Evolutionary conservation across 257 asterid species (phyloP).

Genomic region (Nicotiana undulata): DNA sequence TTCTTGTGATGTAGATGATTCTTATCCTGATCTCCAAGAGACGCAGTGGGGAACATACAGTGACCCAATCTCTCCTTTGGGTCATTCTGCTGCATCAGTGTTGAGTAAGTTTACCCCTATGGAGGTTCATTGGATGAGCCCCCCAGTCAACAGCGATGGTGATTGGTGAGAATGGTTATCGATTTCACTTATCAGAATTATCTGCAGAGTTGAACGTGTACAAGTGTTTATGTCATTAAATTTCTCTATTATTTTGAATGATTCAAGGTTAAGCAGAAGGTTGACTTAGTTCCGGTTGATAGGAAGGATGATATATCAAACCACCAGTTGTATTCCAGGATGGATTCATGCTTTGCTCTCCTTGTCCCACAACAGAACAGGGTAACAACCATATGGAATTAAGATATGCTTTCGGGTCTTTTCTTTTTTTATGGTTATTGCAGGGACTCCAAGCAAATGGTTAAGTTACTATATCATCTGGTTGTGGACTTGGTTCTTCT

Average conservation of each 20-base stretch:
- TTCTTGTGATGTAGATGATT: slow-evolving; percentile 23
- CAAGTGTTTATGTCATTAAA: slow-evolving; percentile 4
- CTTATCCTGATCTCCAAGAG: slow-evolving; percentile 31
- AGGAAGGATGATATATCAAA: slow-evolving; percentile 19
- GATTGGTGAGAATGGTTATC: slow-evolving; percentile 30
- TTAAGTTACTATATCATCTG: neutral
- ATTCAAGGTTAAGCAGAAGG: slow-evolving; percentile 29
- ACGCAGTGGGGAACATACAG: slow-evolving; percentile 43
- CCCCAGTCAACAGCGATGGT: slow-evolving; percentile 28
- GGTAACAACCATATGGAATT: neutral
- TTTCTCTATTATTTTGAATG: slow-evolving; percentile 31
- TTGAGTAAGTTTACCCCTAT: slow-evolving; percentile 46
- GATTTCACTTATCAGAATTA: neutral
- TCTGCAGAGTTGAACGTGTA: neutral
- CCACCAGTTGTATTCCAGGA: slow-evolving; percentile 21
- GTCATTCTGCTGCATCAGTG: slow-evolving; percentile 42
- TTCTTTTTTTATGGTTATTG: neutral
- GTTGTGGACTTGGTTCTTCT: neutral
- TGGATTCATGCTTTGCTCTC: slow-evolving; percentile 27
- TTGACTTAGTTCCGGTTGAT: slow-evolving; percentile 20
- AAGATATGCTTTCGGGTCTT: neutral
- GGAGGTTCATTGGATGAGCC: slow-evolving; percentile 46
- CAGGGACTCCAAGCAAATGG: neutral
- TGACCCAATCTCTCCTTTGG: slow-evolving; percentile 36
- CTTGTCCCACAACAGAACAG: slow-evolving; percentile 7